Conservation (phyloP, 164 flowering plant species). For the Kalanchoe fedtschenkoi region DNA sequence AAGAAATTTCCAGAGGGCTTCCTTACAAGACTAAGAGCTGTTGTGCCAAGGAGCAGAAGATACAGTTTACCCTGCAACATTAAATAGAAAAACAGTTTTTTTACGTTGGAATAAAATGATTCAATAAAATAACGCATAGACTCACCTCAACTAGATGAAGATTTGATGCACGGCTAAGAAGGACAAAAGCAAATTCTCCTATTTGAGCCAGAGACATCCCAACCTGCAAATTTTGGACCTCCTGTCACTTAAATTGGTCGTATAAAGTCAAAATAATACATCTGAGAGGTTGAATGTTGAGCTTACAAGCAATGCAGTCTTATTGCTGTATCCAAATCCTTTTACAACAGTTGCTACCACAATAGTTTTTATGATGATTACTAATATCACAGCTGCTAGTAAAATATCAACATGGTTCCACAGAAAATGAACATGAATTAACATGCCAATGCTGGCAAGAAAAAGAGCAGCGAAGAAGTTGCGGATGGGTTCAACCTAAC, state of each 20-base stretch:
- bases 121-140: background rate
- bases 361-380: slow-evolving; percentile 65
- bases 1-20: background rate
- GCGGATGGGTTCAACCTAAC: slow-evolving; percentile 86
- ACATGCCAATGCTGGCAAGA: slow-evolving; percentile 97
- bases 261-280: slow-evolving; percentile 1
- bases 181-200: slow-evolving; percentile 96
- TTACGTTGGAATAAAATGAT: background rate
- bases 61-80: slow-evolving; percentile 66
- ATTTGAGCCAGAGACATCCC: slow-evolving; percentile 96
- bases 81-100: background rate
- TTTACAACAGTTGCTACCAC: slow-evolving; percentile 65
- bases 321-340: slow-evolving; percentile 82
- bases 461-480: slow-evolving; percentile 96
- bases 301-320: slow-evolving; percentile 73
- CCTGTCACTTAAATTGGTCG: slow-evolving; percentile 9
- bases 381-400: slow-evolving; percentile 80
- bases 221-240: slow-evolving; percentile 37
- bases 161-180: slow-evolving; percentile 94
- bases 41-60: slow-evolving; percentile 83
- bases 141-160: slow-evolving; percentile 86
- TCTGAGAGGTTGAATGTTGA: background rate
- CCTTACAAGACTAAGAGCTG: slow-evolving; percentile 89
- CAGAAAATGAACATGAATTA: slow-evolving; percentile 88
- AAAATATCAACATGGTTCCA: slow-evolving; percentile 95